phyloP scores from a whole-genome alignment of 31 red algal species.

The Odonthalia washingtoniensis region DNA sequence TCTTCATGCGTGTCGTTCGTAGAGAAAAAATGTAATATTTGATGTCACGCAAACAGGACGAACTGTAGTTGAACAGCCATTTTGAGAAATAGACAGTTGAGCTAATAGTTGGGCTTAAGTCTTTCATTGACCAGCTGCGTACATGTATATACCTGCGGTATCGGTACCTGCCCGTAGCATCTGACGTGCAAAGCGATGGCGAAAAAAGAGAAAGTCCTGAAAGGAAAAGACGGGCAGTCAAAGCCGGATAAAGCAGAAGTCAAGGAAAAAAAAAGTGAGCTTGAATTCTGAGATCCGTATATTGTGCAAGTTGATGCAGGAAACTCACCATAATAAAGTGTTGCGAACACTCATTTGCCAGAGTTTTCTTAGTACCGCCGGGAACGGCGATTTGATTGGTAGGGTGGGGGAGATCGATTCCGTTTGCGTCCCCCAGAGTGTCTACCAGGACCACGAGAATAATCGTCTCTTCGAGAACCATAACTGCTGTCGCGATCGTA shows the following conservation, averaged over 20 bases:
- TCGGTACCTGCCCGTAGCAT: no score
- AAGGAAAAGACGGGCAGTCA: not conserved
- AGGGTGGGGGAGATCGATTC: slow-evolving; percentile 49
- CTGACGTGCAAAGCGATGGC: not conserved
- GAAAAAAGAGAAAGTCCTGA: not conserved
- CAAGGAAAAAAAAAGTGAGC: not conserved
- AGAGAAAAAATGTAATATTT: not conserved
- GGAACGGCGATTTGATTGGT: slow-evolving; percentile 26
- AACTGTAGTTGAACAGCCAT: not conserved
- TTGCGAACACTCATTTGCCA: not conserved
- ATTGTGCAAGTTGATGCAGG: not conserved
- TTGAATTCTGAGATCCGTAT: not conserved
- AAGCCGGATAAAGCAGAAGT: not conserved
- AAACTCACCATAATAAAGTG: not conserved
- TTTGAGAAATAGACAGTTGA: no score
- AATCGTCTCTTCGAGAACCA: slow-evolving; percentile 43
- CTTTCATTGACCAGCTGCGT: no score
- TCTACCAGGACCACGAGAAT: slow-evolving; percentile 39
- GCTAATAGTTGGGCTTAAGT: no score
- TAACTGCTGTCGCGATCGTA: slow-evolving; percentile 12
- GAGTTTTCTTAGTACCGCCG: slow-evolving; percentile 35
- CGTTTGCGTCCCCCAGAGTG: slow-evolving; percentile 59
- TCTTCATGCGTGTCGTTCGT: no score
- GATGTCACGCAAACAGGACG: not conserved
- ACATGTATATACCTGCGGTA: no score